A percentile compares a stretch with the other conserved stretches of the same genome.
These are phyloP conservation scores for Umbilicaria muhlenbergii DNA, from an alignment of 495 filamentous ascomycete genomes.

Conservation along the genomic window DNA sequence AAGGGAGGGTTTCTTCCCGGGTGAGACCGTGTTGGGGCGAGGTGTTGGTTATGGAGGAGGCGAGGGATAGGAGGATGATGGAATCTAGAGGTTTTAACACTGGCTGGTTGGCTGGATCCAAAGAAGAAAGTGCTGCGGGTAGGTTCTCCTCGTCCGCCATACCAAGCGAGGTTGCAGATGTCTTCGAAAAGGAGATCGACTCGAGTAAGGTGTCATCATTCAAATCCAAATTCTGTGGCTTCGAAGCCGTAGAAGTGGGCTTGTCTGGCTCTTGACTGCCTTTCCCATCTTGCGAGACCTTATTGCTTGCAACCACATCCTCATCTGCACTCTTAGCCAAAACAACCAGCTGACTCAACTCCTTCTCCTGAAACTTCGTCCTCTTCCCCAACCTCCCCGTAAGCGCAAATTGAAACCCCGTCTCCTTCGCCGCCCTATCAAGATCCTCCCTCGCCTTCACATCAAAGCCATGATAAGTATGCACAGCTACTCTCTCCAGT, in stretches of 20 bases:
- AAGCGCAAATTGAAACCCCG: constrained; percentile 65
- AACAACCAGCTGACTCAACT: constrained; percentile 82
- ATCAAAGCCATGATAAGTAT: constrained; percentile 77
- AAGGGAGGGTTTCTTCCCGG: constrained; percentile 81
- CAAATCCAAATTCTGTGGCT: constrained; percentile 33
- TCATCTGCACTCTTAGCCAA: constrained; percentile 54
- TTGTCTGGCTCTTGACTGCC: not conserved
- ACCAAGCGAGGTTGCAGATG: constrained; percentile 8
- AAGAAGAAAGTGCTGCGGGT: constrained; percentile 37
- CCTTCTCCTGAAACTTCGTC: constrained; percentile 82
- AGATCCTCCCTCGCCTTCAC: constrained; percentile 57
- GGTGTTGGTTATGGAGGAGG: constrained; percentile 76
- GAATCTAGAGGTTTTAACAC: constrained; percentile 68
- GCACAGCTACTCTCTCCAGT: constrained; percentile 66
- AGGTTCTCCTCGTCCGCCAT: constrained; percentile 37
- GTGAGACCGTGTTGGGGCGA: constrained; percentile 72
- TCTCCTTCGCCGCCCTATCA: constrained; percentile 40
- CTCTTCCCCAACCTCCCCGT: constrained; percentile 80
- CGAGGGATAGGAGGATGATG: constrained; percentile 68
- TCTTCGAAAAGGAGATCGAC: constrained; percentile 57
- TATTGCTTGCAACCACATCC: no score
- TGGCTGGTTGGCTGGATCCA: constrained; percentile 71
- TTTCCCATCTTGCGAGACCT: not conserved
- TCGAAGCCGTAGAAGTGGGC: not conserved
- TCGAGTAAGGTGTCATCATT: constrained; percentile 93